Evolutionary conservation across 2,329 filamentous ascomycete genomes (phyloP), one percentile per base, ranked within the genome.

Genomic region (Sporothrix humicola): DNA sequence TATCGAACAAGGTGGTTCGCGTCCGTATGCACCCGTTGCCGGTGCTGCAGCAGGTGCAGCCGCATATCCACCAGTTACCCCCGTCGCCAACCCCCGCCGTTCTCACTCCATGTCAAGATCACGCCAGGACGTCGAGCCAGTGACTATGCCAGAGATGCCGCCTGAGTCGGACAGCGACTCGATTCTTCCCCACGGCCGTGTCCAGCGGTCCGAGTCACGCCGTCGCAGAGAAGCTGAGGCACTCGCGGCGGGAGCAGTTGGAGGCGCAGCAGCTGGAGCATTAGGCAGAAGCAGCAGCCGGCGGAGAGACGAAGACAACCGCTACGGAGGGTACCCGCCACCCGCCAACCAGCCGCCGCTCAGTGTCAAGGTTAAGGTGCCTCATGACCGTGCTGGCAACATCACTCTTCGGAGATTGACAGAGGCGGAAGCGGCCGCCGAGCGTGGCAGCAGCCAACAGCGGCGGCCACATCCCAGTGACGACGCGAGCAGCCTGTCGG

Each of bases 321-420:
- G 73, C 7, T 61, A 69, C 12, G 48, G 20, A 2, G 59, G 56
- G 0, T 71, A 73, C 50, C 50, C 66, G 4, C 69, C 72, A 56
- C 72, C 81, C 6, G 79, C 80, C 5, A 85, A 84, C 77, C 83
- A 84, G 46, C 83, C 87, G 2, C 89, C 46, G 88, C 87, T 77
- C 13, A 66, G 58, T 42, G 86, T 91, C 73, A 89, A 88, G 78
- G 81, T 91, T 73, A 88, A 87, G 77, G 83, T 90, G 65, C 86
- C 90, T 76, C 87, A 89, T 76, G 88, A 91, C 77, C 85, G 84
- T 46, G 86, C 89, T 74, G 83, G 87, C 75, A 89, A 89, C 75
- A 85, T 91, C 73, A 91, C 89, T 15, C 81, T 91, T 58, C 85
- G 89, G 52, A 84, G 88, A 50, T 81, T 91, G 31, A 90, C 89